phyloP scores from a whole-genome alignment of 805 yeast species.

The Yamadazyma laniorum region DNA sequence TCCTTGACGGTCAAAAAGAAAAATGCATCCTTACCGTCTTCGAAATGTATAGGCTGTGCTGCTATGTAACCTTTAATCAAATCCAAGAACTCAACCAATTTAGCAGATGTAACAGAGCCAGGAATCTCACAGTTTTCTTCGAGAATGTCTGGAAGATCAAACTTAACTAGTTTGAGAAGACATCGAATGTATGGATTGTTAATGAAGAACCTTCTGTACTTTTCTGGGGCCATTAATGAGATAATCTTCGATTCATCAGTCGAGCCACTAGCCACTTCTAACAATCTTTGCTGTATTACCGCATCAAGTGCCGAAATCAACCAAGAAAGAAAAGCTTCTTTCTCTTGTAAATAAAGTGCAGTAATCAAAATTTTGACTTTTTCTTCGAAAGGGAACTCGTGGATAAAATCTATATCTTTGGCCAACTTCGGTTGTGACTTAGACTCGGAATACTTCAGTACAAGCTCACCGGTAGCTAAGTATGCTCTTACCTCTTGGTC shows the following conservation, averaged over 20 bases:
- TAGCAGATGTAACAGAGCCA: slow-evolving; percentile 23
- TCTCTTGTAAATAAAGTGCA: slow-evolving; percentile 46
- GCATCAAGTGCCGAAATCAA: slow-evolving; percentile 36
- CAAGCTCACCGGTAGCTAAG: slow-evolving; percentile 57
- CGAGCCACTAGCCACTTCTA: slow-evolving; percentile 9
- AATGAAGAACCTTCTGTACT: slow-evolving; percentile 32
- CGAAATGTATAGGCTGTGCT: slow-evolving; percentile 30
- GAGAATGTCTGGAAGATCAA: slow-evolving; percentile 38
- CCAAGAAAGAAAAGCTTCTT: slow-evolving; percentile 43
- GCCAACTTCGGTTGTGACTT: slow-evolving; percentile 31
- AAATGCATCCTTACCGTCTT: slow-evolving; percentile 38
- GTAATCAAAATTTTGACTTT: slow-evolving; percentile 51
- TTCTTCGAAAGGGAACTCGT: slow-evolving; percentile 40
- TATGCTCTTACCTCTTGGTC: slow-evolving; percentile 45
- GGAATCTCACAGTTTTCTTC: slow-evolving; percentile 43
- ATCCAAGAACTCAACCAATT: slow-evolving; percentile 32
- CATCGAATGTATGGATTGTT: slow-evolving; percentile 51
- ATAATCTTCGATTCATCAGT: slow-evolving; percentile 5
- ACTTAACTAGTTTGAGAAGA: slow-evolving; percentile 47
- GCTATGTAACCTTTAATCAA: slow-evolving; percentile 42
- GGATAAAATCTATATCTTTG: slow-evolving; percentile 32
- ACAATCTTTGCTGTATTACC: slow-evolving; percentile 21
- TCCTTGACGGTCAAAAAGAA: slow-evolving; percentile 29
- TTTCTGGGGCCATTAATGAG: slow-evolving; percentile 10
- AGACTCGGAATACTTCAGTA: slow-evolving; percentile 20